Evolutionary conservation across 2,329 filamentous ascomycete species (phyloP).

Genomic region (Penicillium olsonii): DNA sequence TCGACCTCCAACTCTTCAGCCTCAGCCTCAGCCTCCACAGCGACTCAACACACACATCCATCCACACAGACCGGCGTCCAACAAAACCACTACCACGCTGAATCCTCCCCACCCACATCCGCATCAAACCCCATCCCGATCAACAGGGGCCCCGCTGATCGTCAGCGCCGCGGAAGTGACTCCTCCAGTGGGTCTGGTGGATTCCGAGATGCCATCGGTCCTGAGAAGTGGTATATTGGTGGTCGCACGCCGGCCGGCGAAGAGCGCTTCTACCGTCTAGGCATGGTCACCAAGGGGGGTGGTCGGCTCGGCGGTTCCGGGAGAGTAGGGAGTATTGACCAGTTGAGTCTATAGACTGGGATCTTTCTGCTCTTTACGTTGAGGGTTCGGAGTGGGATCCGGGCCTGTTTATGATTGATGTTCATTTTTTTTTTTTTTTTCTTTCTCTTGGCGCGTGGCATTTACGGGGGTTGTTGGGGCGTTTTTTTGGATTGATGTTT

Average conservation of each 20-base stretch:
- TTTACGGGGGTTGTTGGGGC: not conserved
- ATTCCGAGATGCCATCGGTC: conserved; percentile 49
- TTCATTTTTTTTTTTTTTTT: not conserved
- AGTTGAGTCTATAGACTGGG: conserved; percentile 47
- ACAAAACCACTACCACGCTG: conserved; percentile 42
- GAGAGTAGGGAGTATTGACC: conserved; percentile 50
- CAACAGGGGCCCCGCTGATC: conserved; percentile 34
- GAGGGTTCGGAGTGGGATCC: not conserved
- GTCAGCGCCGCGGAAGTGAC: conserved; percentile 50
- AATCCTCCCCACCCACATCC: conserved; percentile 36
- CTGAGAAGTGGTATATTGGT: conserved; percentile 56
- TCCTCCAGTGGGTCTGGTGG: conserved; percentile 50
- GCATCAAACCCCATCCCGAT: conserved; percentile 43
- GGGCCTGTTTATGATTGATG: not conserved
- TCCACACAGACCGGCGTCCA: conserved; percentile 30
- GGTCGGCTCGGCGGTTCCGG: conserved; percentile 44
- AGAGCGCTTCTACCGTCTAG: conserved; percentile 51
- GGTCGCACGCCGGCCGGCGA: conserved; percentile 50
- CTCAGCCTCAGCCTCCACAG: conserved; percentile 31
- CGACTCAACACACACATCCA: conserved; percentile 6
- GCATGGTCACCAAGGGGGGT: conserved; percentile 49
- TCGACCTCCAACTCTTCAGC: conserved; percentile 34
- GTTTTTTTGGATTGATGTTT: not conserved
- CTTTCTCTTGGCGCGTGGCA: not conserved
- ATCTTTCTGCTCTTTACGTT: not conserved